phyloP scores from a whole-genome alignment of 768 basidiomycete genomes.

The Phlebiopsis flavidoalba region DNA sequence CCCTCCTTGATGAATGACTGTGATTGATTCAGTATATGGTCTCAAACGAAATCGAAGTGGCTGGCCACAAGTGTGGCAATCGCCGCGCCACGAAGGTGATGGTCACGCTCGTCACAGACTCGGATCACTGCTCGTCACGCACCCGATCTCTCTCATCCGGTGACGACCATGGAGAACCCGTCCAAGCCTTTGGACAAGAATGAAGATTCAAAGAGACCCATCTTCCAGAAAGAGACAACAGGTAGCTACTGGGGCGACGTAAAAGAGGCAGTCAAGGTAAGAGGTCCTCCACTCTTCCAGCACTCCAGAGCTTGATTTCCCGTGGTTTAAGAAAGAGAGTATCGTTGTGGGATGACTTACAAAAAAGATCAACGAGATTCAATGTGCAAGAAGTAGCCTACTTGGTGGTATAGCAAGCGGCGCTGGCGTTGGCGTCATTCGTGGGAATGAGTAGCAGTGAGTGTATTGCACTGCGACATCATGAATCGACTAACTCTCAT shows the following conservation, averaged over 20 bases:
- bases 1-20: too few species aligned
- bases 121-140: background rate
- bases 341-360: conserved; percentile 45
- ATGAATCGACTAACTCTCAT: background rate
- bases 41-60: too few species aligned
- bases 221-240: conserved; percentile 29
- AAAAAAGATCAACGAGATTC: conserved; percentile 60
- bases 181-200: background rate
- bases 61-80: background rate
- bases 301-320: background rate
- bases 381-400: conserved; percentile 72
- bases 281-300: background rate
- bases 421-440: conserved; percentile 68
- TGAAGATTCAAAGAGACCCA: conserved; percentile 11
- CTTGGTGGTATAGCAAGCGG: conserved; percentile 79
- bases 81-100: background rate
- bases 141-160: background rate
- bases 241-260: conserved; percentile 29
- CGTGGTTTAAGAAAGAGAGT: conserved; percentile 38
- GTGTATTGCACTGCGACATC: conserved; percentile 25
- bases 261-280: conserved; percentile 30
- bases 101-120: background rate
- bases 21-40: too few species aligned
- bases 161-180: conserved; percentile 12
- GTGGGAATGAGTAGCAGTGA: conserved; percentile 60